Conservation (phyloP, 106 monocot species). For the Dendrobium nobile region DNA sequence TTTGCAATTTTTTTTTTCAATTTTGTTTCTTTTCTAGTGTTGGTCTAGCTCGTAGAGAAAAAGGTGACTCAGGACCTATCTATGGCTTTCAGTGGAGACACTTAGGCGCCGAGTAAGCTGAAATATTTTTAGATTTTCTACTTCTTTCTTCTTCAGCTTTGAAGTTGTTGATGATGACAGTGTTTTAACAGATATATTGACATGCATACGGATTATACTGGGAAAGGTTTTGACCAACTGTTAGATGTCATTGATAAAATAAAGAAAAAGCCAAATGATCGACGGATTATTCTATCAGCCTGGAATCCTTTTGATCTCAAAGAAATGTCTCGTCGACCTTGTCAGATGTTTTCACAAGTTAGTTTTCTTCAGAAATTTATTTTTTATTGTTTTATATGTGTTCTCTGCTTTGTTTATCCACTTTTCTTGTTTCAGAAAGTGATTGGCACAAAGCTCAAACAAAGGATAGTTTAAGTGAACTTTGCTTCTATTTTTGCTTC, state of each 20-base stretch:
- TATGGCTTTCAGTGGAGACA: constrained; percentile 99
- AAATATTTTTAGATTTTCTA: not conserved
- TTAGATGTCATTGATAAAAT: constrained; percentile 84
- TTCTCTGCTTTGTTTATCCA: not conserved
- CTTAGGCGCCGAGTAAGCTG: constrained; percentile 90
- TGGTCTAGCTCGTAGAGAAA: constrained; percentile 68
- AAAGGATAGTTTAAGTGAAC: not conserved
- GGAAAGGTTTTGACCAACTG: constrained; percentile 97
- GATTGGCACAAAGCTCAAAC: not conserved
- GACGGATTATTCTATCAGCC: constrained; percentile 80
- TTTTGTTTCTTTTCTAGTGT: constrained; percentile 31
- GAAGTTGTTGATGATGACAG: not conserved
- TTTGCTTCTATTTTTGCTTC: not conserved
- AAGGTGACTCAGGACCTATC: constrained; percentile 91
- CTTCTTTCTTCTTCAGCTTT: not conserved
- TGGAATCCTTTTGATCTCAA: constrained; percentile 99
- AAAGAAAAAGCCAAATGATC: constrained; percentile 92
- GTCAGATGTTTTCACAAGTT: constrained; percentile 99
- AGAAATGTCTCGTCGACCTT: constrained; percentile 92
- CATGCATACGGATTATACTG: constrained; percentile 93
- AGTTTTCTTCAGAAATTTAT: constrained; percentile 6
- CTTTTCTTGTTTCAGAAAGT: not conserved
- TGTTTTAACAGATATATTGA: constrained; percentile 53
- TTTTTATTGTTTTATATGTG: not conserved
- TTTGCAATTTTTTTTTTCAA: not conserved